Percentiles rank a stretch among this genome's conserved stretches.
These are phyloP conservation scores for Botrytis tulipae DNA, from an alignment of 2,329 filamentous ascomycete genomes.

Conservation along the genomic window DNA sequence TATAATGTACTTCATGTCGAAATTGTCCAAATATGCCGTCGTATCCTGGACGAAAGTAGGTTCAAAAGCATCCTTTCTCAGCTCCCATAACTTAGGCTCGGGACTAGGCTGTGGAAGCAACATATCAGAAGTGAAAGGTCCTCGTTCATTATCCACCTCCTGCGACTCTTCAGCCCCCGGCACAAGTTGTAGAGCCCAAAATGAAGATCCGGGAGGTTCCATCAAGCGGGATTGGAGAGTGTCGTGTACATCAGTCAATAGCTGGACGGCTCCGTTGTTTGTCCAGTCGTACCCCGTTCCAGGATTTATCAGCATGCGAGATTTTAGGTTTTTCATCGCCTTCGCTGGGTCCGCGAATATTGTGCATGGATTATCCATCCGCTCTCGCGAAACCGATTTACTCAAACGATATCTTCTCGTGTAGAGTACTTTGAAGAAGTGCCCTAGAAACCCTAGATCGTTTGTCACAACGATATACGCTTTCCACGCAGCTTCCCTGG, in stretches of 20 bases:
- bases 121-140: not conserved
- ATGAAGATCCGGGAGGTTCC: not conserved
- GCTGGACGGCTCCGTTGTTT: not conserved
- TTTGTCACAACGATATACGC: not conserved
- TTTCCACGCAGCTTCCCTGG: not conserved
- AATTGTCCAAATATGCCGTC: not conserved
- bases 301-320: not conserved
- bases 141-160: not conserved
- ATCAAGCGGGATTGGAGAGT: not conserved
- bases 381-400: not conserved
- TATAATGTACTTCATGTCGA: not conserved
- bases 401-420: not conserved
- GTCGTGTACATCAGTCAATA: not conserved
- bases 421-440: not conserved
- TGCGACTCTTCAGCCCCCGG: not conserved
- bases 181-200: not conserved
- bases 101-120: not conserved
- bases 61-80: not conserved
- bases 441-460: not conserved
- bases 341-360: not conserved
- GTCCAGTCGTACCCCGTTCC: not conserved
- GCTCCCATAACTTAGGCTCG: not conserved
- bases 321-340: not conserved
- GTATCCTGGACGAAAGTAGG: not conserved
- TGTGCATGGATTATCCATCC: no score